Percentiles rank a stretch among this genome's conserved stretches.
phyloP scores from a whole-genome alignment of 2,329 filamentous ascomycete genomes.

The Fusarium fracticaudum region DNA sequence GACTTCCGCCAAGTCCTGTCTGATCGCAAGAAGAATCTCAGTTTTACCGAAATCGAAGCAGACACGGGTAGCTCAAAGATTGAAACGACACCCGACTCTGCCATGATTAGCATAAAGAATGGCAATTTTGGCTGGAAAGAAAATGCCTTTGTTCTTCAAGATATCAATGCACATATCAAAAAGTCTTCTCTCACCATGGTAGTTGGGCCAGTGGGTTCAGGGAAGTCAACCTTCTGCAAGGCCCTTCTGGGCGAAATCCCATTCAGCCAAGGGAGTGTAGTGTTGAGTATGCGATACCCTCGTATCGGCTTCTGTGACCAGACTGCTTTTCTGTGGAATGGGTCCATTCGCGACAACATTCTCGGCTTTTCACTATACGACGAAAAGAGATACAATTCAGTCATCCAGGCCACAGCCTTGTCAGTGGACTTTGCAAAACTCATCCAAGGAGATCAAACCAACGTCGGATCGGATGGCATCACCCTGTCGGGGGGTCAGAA shows the following conservation, averaged over 20 bases:
- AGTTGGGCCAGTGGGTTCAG: conserved; percentile 49
- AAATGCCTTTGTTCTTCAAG: conserved; percentile 26
- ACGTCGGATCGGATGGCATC: conserved; percentile 53
- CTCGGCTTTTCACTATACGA: conserved; percentile 47
- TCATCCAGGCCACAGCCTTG: conserved; percentile 48
- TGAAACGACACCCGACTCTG: background rate
- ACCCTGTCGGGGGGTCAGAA: conserved; percentile 55
- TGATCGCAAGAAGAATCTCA: background rate
- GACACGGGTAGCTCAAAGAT: background rate
- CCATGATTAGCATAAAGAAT: background rate
- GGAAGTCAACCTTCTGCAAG: conserved; percentile 52
- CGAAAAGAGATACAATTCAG: conserved; percentile 45
- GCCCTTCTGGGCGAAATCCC: conserved; percentile 47
- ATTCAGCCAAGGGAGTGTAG: conserved; percentile 22
- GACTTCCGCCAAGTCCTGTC: background rate
- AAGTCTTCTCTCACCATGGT: conserved; percentile 45
- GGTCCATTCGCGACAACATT: conserved; percentile 51
- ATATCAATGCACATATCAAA: conserved; percentile 21
- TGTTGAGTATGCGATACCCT: conserved; percentile 7
- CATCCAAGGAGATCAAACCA: conserved; percentile 49
- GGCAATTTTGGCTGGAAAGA: conserved; percentile 41
- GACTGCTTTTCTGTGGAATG: conserved; percentile 47
- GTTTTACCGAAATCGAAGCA: background rate
- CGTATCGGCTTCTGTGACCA: conserved; percentile 48
- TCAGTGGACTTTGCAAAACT: conserved; percentile 45